Conservation (phyloP, 495 filamentous ascomycete genomes). For the Penicillium arizonense region DNA sequence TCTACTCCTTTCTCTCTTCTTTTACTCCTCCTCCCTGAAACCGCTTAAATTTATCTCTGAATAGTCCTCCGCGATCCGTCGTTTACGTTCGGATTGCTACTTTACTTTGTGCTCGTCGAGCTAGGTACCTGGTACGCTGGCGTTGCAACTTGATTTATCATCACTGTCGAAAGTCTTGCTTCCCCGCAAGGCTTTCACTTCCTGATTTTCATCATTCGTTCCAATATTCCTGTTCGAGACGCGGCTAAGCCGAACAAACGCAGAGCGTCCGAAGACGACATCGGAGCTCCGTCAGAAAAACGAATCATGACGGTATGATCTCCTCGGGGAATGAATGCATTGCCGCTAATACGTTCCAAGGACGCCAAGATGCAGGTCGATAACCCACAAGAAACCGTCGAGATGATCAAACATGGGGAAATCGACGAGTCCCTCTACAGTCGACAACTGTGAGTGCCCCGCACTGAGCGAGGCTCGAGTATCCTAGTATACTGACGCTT, state of each 20-base stretch:
- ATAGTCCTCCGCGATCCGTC: constrained; percentile 12
- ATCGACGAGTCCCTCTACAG: constrained; percentile 99
- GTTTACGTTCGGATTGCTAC: constrained; percentile 12
- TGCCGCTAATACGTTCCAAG: constrained; percentile 24
- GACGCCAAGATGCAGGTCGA: constrained; percentile 85
- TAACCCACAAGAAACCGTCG: constrained; percentile 52
- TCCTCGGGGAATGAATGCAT: background rate
- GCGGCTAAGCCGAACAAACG: constrained; percentile 76
- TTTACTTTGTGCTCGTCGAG: constrained; percentile 17
- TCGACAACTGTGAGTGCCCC: constrained; percentile 71
- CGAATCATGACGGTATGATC: constrained; percentile 78
- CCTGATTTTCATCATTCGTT: constrained; percentile 52
- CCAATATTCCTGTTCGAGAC: constrained; percentile 52
- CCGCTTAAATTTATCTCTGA: constrained; percentile 11
- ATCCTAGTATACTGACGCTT: constrained; percentile 5
- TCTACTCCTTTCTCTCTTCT: constrained; percentile 7
- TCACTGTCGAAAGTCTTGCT: constrained; percentile 51
- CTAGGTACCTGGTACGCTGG: constrained; percentile 37
- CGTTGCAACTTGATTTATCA: constrained; percentile 28
- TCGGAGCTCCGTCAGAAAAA: constrained; percentile 67
- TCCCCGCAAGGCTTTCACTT: constrained; percentile 48
- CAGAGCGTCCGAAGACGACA: constrained; percentile 75
- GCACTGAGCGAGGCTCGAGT: background rate
- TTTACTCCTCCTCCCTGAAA: constrained; percentile 7
- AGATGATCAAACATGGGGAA: constrained; percentile 62